Evolutionary conservation across 148 eudicot species (phyloP).

Genomic region (Agrostemma githago): DNA sequence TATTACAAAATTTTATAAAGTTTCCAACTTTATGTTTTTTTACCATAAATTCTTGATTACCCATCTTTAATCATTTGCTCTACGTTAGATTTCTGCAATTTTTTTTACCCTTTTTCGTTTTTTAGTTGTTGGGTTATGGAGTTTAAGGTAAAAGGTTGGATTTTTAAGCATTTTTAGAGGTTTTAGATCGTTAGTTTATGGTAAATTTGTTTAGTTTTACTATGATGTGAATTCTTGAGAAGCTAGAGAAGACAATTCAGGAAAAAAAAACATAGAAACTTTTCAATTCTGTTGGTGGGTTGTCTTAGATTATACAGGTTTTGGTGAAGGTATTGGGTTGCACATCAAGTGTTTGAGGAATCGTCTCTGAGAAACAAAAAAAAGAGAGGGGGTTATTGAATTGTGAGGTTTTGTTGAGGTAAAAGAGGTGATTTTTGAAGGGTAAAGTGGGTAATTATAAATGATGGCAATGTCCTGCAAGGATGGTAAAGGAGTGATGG

Average conservation of each 20-base stretch:
- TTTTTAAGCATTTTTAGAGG: constrained; percentile 5
- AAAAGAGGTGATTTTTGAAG: neutral
- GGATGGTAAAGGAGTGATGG: constrained; percentile 75
- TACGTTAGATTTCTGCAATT: neutral
- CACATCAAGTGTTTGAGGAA: constrained; percentile 20
- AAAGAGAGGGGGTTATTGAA: constrained; percentile 5
- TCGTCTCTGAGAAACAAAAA: constrained; percentile 5
- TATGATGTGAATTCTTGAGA: neutral
- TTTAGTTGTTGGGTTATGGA: constrained; percentile 1
- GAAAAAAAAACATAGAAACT: neutral
- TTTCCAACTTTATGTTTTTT: constrained; percentile 16
- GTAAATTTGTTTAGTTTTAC: constrained; percentile 12
- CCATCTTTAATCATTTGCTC: constrained; percentile 11
- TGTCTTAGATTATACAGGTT: neutral
- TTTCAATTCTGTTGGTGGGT: constrained; percentile 1
- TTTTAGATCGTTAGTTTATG: constrained; percentile 16
- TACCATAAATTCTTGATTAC: constrained; percentile 24
- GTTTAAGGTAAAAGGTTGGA: neutral
- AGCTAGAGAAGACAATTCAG: neutral
- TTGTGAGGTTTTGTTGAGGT: neutral
- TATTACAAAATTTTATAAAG: neutral
- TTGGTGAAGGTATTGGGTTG: constrained; percentile 9
- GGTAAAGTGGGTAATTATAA: constrained; percentile 1
- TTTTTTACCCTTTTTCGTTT: neutral
- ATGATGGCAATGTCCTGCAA: constrained; percentile 89